Evolutionary conservation across 2,329 filamentous ascomycete genomes (phyloP).

Genomic region (Orbilia javanica): DNA sequence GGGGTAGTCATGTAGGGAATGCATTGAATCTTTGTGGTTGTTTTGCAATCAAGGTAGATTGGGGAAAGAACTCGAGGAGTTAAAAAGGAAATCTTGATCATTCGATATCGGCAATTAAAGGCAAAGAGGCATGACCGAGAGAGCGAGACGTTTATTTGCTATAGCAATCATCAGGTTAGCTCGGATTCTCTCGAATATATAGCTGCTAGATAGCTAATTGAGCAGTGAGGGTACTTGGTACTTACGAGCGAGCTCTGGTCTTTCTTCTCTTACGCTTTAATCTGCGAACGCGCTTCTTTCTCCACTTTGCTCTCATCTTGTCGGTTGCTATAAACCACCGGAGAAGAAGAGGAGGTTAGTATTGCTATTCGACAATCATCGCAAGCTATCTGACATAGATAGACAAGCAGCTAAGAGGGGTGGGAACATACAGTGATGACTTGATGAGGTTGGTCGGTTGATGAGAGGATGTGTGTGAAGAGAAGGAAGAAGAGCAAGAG

Average conservation of each 20-base stretch:
- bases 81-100: slow-evolving; percentile 31
- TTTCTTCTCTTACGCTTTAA: slow-evolving; percentile 99
- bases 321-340: slow-evolving; percentile 41
- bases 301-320: slow-evolving; percentile 94
- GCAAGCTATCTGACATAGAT: background rate
- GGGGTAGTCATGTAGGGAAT: background rate
- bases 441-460: slow-evolving; percentile 56
- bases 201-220: background rate
- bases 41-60: background rate
- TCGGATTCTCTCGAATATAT: background rate
- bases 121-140: slow-evolving; percentile 43
- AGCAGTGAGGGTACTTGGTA: slow-evolving; percentile 58
- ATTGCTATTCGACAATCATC: background rate
- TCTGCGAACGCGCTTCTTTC: slow-evolving; percentile 99
- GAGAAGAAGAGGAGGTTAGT: background rate
- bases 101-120: slow-evolving; percentile 48
- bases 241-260: slow-evolving; percentile 97
- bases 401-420: no score
- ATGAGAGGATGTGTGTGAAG: slow-evolving; percentile 37
- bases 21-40: background rate
- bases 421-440: slow-evolving; percentile 45
- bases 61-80: slow-evolving; percentile 20
- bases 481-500: slow-evolving; percentile 28
- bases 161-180: background rate
- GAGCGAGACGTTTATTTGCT: slow-evolving; percentile 59